Conservation (phyloP, 2,329 filamentous ascomycete species). For the Pestalotiopsis sp. region DNA sequence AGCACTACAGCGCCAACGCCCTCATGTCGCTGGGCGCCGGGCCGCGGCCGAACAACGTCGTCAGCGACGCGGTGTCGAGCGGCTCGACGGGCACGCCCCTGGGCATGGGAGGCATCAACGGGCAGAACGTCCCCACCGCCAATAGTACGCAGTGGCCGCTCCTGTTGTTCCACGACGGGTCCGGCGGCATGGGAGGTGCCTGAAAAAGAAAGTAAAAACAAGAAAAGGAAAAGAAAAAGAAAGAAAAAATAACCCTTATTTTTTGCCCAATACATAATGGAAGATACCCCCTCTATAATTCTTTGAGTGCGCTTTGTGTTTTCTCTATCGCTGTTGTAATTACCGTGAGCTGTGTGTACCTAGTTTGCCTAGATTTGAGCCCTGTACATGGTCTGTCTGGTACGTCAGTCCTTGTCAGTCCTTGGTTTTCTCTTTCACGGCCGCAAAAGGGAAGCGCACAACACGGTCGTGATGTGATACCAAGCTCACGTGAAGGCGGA, state of each 20-base stretch:
- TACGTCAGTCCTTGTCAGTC: too few relatives aligned
- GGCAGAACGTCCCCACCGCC: constrained; percentile 22
- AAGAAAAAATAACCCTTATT: background rate
- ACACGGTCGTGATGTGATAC: too few relatives aligned
- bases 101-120: constrained; percentile 20
- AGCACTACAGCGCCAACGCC: constrained; percentile 49
- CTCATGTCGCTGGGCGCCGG: constrained; percentile 44
- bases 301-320: background rate
- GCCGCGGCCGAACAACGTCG: constrained; percentile 14
- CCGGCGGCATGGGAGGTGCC: constrained; percentile 22
- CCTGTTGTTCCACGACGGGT: constrained; percentile 29
- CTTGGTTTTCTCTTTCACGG: too few relatives aligned
- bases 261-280: background rate
- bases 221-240: background rate
- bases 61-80: constrained; percentile 18
- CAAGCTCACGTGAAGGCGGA: too few relatives aligned
- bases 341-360: background rate
- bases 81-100: constrained; percentile 18
- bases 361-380: too few relatives aligned
- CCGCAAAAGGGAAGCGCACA: too few relatives aligned
- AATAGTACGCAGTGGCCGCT: constrained; percentile 31
- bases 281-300: background rate
- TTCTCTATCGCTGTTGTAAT: background rate
- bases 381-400: too few relatives aligned
- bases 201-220: constrained; percentile 13